Evolutionary conservation across 1,284 basidiomycete species (phyloP), one percentile per base, ranked within the genome.

Genomic region (Ceratobasidium sp.): DNA sequence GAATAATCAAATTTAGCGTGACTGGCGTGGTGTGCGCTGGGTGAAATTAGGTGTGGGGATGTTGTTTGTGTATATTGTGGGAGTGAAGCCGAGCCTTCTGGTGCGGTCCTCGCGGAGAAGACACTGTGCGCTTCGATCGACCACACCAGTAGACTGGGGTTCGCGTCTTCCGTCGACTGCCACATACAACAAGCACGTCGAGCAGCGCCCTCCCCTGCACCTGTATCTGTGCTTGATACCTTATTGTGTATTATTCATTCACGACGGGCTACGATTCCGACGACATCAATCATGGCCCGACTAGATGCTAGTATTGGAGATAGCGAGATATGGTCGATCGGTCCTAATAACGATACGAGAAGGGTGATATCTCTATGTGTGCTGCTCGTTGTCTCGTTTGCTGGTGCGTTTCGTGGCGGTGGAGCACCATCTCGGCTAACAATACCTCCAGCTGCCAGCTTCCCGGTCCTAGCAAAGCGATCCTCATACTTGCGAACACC

Each of bases 401-500:
- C 82, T 56, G 83, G 83, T 84, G 51, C 43, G 80, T 77, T 11
- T 9, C 1, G 37, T 46, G 29, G 19, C 14, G 34, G 24, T 43
- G 54, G 14, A 13, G 37, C 22, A n/a, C 27, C 6, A 48, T 39
- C 7, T 24, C 27, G 46, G 61, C 37, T 56, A 31, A 41, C 61
- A 41, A 11, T 43, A 14, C 59, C 46, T 63, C 22, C 75, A 91
- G 91, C 92, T 8, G 88, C 88, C 0, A 89, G 89, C 0, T 90
- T 93, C 76, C 91, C 92, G 0, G 82, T 87, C 0, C 74, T 91
- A 24, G 90, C 91, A 0, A 87, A 87, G 74, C 84, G 84, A 4
- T 79, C 86, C 6, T 82, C 83, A 1, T 84, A 84, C 73, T 78
- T 92, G 22, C 84, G 85, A 56, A 88, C 92, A 77, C 91, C 90